Evolutionary conservation across 2,329 filamentous ascomycete genomes (phyloP).

Genomic region (Passalora sequoiae): DNA sequence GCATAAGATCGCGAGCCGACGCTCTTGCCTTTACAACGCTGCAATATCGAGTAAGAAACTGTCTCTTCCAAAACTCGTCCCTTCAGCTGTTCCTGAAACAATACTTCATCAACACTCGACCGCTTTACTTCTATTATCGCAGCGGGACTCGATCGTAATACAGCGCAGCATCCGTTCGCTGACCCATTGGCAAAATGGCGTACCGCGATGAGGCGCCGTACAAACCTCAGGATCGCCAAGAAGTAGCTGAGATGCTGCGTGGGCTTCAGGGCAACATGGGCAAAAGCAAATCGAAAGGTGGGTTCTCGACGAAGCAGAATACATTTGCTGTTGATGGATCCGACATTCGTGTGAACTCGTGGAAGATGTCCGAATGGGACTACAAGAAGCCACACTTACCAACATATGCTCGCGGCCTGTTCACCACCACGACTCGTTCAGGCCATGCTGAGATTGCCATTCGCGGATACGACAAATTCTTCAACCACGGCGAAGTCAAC

Average conservation of each 20-base stretch:
- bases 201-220: slow-evolving; percentile 54
- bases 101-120: too few species aligned
- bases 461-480: slow-evolving; percentile 97
- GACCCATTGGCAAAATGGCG: too few species aligned
- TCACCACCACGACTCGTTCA: slow-evolving; percentile 68
- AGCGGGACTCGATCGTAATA: too few species aligned
- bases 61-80: too few species aligned
- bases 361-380: slow-evolving; percentile 91
- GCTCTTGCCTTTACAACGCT: too few species aligned
- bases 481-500: slow-evolving; percentile 79
- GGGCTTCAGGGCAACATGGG: slow-evolving; percentile 58
- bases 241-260: slow-evolving; percentile 61
- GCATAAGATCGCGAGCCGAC: too few species aligned
- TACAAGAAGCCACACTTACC: slow-evolving; percentile 85
- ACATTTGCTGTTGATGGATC: slow-evolving; percentile 65
- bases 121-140: too few species aligned
- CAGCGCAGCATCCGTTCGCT: too few species aligned
- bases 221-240: slow-evolving; percentile 61
- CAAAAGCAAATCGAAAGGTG: slow-evolving; percentile 44
- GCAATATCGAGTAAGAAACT: too few species aligned
- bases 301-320: slow-evolving; percentile 73
- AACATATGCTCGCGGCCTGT: slow-evolving; percentile 88
- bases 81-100: too few species aligned
- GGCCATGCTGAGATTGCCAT: slow-evolving; percentile 72
- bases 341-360: slow-evolving; percentile 73